Evolutionary conservation across 2,329 filamentous ascomycete genomes (phyloP).

Genomic region (Fusarium avenaceum): DNA sequence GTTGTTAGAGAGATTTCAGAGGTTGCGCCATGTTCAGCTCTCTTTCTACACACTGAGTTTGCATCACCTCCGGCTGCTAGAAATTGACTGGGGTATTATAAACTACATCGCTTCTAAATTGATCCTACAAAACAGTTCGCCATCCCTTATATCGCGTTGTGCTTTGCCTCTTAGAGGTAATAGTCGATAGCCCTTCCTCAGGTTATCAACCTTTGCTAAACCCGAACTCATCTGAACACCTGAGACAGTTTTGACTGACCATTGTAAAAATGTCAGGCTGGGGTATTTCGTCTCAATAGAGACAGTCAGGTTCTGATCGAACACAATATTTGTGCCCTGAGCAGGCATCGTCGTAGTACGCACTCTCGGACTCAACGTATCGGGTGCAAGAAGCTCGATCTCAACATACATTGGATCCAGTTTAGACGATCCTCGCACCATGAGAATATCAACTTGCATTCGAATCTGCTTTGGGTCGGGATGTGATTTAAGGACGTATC

Average conservation of each 20-base stretch:
- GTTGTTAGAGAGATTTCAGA: no score
- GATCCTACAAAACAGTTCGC: constrained; percentile 22
- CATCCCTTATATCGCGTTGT: not conserved
- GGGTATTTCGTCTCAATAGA: not conserved
- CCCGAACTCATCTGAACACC: not conserved
- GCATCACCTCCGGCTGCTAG: not conserved
- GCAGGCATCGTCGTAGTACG: not conserved
- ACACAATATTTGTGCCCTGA: accelerated
- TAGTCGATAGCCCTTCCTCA: constrained; percentile 16
- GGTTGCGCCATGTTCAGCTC: no score
- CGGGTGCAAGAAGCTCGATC: constrained; percentile 13
- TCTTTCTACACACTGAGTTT: no score
- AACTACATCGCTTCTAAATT: not conserved
- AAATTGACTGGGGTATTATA: not conserved
- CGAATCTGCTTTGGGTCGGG: not conserved
- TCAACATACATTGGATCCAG: not conserved
- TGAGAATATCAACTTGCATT: constrained; percentile 9
- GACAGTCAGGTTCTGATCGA: constrained; percentile 12
- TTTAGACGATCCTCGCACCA: not conserved
- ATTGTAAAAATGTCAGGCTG: constrained; percentile 8
- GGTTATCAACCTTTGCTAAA: not conserved
- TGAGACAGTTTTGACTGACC: not conserved
- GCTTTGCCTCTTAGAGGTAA: not conserved
- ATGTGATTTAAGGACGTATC: constrained; percentile 11
- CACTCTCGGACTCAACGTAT: not conserved